Conservation (phyloP, 306 rosid genomes). For the Cajanus cajan region DNA sequence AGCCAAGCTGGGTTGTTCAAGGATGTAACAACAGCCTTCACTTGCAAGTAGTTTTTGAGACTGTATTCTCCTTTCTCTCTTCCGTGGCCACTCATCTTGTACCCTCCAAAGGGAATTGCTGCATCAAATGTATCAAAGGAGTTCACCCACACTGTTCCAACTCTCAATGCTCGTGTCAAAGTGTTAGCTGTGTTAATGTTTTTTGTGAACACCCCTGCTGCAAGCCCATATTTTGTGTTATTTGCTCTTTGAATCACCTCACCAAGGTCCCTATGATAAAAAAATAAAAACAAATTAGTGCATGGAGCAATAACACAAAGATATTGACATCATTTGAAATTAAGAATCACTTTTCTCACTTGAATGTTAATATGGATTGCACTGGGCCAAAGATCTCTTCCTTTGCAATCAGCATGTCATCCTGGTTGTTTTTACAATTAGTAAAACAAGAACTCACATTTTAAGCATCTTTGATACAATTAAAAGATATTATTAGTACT, state of each 20-base stretch:
- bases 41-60: constrained; percentile 75
- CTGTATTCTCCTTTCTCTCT: constrained; percentile 78
- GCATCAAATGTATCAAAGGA: constrained; percentile 74
- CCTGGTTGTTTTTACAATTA: constrained; percentile 41
- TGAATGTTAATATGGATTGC: constrained; percentile 71
- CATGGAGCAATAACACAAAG: neutral
- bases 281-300: neutral
- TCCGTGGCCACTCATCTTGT: constrained; percentile 78
- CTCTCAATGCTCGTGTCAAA: constrained; percentile 63
- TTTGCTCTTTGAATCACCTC: constrained; percentile 74
- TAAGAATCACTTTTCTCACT: constrained; percentile 42
- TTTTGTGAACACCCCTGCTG: constrained; percentile 75
- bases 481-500: neutral
- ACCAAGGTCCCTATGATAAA: constrained; percentile 45
- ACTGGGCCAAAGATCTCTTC: constrained; percentile 89
- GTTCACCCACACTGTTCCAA: constrained; percentile 68
- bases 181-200: constrained; percentile 63
- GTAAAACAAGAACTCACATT: neutral
- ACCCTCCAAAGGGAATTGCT: constrained; percentile 83
- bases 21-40: constrained; percentile 76
- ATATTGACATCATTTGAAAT: neutral
- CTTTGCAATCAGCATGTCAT: constrained; percentile 67
- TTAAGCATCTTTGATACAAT: neutral
- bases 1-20: constrained; percentile 77
- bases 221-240: constrained; percentile 61